phyloP scores from a whole-genome alignment of 345 rosid species.

The Salix viminalis region DNA sequence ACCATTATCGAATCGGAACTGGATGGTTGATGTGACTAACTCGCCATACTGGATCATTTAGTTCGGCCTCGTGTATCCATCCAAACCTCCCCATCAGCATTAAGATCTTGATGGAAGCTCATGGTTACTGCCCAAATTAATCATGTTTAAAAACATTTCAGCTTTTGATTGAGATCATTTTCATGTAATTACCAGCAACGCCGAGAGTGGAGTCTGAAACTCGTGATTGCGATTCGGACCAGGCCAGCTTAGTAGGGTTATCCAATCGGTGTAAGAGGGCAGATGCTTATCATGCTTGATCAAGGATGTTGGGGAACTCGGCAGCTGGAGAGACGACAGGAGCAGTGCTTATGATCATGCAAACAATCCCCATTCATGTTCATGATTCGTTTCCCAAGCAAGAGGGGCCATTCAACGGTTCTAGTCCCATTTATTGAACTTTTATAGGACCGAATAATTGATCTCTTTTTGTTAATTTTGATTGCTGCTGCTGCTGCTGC shows the following conservation, averaged over 20 bases:
- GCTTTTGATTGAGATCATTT: not conserved
- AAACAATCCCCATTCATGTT: constrained; percentile 1
- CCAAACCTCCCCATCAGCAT: no score
- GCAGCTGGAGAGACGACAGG: not conserved
- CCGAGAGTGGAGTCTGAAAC: not conserved
- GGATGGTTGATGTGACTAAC: no score
- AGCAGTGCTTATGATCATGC: not conserved
- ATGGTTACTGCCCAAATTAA: not conserved
- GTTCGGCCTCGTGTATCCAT: no score
- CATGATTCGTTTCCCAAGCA: constrained; percentile 5
- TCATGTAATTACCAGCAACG: not conserved
- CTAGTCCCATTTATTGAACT: not conserved
- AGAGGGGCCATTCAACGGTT: not conserved
- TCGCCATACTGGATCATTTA: no score
- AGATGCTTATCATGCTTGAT: not conserved
- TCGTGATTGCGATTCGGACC: not conserved
- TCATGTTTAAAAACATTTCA: no score
- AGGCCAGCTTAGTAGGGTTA: not conserved
- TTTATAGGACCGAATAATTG: constrained; percentile 10
- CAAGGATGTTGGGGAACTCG: not conserved
- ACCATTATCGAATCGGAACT: not conserved
- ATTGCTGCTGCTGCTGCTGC: not conserved
- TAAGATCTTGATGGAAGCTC: not conserved
- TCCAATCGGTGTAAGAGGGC: not conserved
- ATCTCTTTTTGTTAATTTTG: not conserved